Conservation (phyloP, 345 rosid genomes). For the Sisymbrium irio region DNA sequence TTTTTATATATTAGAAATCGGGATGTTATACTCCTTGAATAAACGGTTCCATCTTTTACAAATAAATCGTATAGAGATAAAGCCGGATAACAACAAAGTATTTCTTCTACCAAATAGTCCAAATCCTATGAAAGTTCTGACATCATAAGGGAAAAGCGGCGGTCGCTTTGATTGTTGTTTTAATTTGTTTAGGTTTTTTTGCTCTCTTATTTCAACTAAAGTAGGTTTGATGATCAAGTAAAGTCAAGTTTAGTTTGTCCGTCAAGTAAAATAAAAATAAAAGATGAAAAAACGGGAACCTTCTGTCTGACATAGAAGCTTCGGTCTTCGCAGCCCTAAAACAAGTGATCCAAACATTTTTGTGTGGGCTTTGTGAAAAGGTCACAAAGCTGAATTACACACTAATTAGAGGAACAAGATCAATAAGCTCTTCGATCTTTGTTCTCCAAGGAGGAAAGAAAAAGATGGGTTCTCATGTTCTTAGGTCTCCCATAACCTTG, state of each 20-base stretch:
- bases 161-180: not conserved
- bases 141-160: not conserved
- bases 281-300: not conserved
- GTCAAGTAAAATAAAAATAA: not conserved
- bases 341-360: not conserved
- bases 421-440: not conserved
- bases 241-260: too few species aligned
- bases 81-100: not conserved
- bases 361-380: not conserved
- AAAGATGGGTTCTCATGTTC: conserved; percentile 44
- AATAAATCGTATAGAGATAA: not conserved
- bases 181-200: not conserved
- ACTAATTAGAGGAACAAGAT: not conserved
- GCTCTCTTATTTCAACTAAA: not conserved
- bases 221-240: not conserved
- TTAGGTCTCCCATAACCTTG: conserved; percentile 40
- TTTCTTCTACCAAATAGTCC: not conserved
- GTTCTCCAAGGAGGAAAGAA: not conserved
- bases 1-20: too few species aligned
- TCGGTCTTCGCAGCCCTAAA: not conserved
- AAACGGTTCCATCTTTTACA: too few species aligned
- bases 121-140: not conserved
- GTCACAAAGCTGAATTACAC: not conserved
- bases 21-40: too few species aligned
- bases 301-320: not conserved